These are phyloP conservation scores for Tripidium arundinaceum DNA, from an alignment of 202 grass and related monocot species.

Conservation along the genomic window DNA sequence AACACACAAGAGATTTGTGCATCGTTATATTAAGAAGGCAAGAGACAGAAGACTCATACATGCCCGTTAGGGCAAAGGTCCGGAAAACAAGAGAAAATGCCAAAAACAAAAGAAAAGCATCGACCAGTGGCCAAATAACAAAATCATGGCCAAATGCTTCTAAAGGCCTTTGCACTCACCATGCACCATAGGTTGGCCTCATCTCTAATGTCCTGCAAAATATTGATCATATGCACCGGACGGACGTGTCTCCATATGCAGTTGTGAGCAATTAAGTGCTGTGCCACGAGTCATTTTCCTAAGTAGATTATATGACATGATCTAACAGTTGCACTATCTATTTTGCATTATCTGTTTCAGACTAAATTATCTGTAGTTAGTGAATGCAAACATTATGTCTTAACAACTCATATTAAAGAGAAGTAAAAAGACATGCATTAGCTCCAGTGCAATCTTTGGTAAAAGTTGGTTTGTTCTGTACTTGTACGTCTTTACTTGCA, in stretches of 20 bases:
- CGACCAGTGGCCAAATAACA: not conserved
- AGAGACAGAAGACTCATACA: not conserved
- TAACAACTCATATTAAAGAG: constrained; percentile 1
- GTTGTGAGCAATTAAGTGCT: not conserved
- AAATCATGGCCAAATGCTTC: not conserved
- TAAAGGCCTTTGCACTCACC: not conserved
- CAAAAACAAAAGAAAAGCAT: not conserved
- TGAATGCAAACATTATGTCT: not conserved
- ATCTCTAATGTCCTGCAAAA: not conserved
- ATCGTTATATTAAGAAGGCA: not conserved
- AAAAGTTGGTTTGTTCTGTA: constrained; percentile 32
- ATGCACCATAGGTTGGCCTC: not conserved
- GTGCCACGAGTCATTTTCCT: constrained; percentile 3
- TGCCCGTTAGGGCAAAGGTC: not conserved
- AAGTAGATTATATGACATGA: not conserved
- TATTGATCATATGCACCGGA: not conserved
- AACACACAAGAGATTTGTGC: not conserved
- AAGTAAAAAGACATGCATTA: not conserved
- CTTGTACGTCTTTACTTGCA: constrained; percentile 31
- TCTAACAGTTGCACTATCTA: not conserved
- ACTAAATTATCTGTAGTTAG: not conserved
- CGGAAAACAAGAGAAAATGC: not conserved
- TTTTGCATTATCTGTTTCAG: not conserved
- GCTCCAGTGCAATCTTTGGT: constrained; percentile 14
- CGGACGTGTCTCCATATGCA: not conserved